Evolutionary conservation across 2,329 filamentous ascomycete genomes (phyloP).

Genomic region (Cladobotryum protrusum): DNA sequence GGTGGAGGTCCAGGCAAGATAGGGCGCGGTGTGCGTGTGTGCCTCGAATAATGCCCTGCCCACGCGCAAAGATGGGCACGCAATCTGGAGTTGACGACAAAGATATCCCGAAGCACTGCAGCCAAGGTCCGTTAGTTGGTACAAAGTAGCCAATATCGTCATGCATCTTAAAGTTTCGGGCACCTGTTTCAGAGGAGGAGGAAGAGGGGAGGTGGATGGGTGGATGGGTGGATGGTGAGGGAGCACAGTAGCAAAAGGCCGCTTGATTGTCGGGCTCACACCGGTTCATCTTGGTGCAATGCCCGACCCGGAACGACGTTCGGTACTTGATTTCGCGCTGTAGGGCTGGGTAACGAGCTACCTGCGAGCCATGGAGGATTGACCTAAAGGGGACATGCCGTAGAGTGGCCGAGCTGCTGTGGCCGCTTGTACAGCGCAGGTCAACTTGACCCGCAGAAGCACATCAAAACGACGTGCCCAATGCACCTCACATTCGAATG

Average conservation of each 20-base stretch:
- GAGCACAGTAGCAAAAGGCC: too few species aligned
- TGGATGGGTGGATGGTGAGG: too few species aligned
- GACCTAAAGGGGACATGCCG: not conserved
- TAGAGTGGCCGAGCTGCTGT: not conserved
- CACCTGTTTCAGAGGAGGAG: too few species aligned
- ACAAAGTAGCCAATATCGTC: too few species aligned
- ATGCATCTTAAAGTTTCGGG: too few species aligned
- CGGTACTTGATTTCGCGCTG: slow-evolving; percentile 9
- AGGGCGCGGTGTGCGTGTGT: not conserved
- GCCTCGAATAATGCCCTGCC: not conserved
- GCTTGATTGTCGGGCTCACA: slow-evolving; percentile 6
- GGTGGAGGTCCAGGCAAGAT: not conserved
- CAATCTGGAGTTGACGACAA: too few species aligned
- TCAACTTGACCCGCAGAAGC: not conserved
- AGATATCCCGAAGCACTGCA: too few species aligned
- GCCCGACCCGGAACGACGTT: slow-evolving; percentile 8
- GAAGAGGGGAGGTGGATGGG: too few species aligned
- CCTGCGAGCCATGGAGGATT: too few species aligned
- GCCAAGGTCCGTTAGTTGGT: too few species aligned
- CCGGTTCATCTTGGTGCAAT: not conserved
- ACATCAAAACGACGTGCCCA: not conserved
- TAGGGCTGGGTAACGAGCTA: slow-evolving; percentile 7
- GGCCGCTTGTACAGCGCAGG: not conserved
- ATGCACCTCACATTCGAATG: slow-evolving; percentile 1
- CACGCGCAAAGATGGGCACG: too few species aligned